Conservation (phyloP, 2,329 filamentous ascomycete species). For the Fusarium sp. region DNA sequence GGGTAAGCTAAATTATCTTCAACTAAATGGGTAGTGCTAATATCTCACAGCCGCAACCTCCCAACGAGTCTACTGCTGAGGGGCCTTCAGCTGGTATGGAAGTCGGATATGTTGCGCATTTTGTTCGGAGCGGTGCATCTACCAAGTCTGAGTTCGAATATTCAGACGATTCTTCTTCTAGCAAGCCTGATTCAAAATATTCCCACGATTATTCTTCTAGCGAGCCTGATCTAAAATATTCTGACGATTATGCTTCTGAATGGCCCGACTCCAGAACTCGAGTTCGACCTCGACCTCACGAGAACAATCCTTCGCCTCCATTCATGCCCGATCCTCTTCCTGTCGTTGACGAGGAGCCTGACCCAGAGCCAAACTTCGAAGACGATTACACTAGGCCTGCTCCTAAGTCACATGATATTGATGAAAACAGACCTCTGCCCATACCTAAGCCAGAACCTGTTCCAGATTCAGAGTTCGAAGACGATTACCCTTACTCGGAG, state of each 20-base stretch:
- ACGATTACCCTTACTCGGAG: neutral
- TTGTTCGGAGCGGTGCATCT: constrained; percentile 19
- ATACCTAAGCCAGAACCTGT: too few relatives aligned
- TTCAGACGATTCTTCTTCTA: too few relatives aligned
- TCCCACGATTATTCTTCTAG: neutral
- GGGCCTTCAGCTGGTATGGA: constrained; percentile 59
- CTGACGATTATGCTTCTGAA: neutral
- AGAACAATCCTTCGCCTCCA: too few relatives aligned
- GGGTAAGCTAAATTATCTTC: constrained; percentile 50
- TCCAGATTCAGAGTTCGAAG: neutral
- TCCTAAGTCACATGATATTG: too few relatives aligned
- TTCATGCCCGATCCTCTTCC: too few relatives aligned
- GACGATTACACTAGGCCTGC: neutral
- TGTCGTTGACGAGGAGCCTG: neutral
- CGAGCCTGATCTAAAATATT: neutral
- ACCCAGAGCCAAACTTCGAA: neutral
- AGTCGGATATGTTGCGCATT: constrained; percentile 59
- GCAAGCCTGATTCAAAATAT: neutral
- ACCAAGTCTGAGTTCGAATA: neutral
- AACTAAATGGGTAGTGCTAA: constrained; percentile 2
- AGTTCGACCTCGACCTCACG: too few relatives aligned
- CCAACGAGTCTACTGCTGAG: constrained; percentile 55
- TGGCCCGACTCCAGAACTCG: too few relatives aligned
- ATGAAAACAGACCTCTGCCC: too few relatives aligned
- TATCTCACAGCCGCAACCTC: constrained; percentile 55